Conservation (phyloP, 2,329 filamentous ascomycete species). For the Blastomyces gilchristii region DNA sequence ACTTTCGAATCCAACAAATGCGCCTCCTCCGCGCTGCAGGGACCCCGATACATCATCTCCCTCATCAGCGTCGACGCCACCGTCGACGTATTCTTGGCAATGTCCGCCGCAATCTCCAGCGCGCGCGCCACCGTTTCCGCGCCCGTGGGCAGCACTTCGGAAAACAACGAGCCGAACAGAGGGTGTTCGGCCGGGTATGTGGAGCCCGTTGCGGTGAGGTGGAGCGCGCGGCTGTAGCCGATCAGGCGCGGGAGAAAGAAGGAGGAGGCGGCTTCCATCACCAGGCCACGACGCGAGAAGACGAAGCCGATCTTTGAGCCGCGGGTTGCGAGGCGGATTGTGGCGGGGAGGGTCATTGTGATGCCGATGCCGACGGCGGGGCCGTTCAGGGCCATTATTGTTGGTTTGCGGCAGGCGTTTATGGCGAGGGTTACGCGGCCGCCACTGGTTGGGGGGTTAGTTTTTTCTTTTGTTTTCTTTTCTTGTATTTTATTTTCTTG, state of each 20-base stretch:
- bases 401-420: conserved; percentile 47
- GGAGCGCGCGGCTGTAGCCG: conserved; percentile 52
- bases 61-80: conserved; percentile 58
- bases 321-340: conserved; percentile 46
- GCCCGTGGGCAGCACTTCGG: conserved; percentile 49
- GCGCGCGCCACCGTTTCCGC: conserved; percentile 55
- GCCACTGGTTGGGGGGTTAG: conserved; percentile 18
- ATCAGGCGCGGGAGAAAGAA: conserved; percentile 64
- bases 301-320: conserved; percentile 63
- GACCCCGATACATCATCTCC: conserved; percentile 54
- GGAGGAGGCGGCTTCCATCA: conserved; percentile 61
- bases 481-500: not conserved
- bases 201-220: conserved; percentile 56
- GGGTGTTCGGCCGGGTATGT: conserved; percentile 45
- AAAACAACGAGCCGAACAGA: conserved; percentile 53
- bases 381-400: conserved; percentile 46
- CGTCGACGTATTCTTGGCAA: conserved; percentile 55
- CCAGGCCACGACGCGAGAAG: conserved; percentile 58
- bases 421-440: conserved; percentile 44
- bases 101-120: conserved; percentile 55
- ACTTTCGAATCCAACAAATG: conserved; percentile 53
- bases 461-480: not conserved
- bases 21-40: conserved; percentile 53
- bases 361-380: conserved; percentile 50
- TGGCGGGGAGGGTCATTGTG: conserved; percentile 49